A percentile compares a stretch with the other conserved stretches of the same genome.
These are phyloP conservation scores for Trichophyton benhamiae DNA, from an alignment of 2,329 filamentous ascomycete genomes.

Conservation along the genomic window DNA sequence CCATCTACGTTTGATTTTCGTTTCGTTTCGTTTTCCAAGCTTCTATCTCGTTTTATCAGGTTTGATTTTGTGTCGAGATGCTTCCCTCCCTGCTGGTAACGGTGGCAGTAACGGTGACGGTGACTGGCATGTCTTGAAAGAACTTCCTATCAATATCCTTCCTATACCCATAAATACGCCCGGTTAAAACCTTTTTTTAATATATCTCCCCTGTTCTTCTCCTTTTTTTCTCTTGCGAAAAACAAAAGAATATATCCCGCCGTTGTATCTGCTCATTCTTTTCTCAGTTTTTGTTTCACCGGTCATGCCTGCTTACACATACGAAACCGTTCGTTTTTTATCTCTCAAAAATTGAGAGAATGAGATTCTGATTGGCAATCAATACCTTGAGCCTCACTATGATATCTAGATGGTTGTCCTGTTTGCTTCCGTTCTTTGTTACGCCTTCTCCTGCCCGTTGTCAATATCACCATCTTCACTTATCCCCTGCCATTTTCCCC, in stretches of 20 bases:
- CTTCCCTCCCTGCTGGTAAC: conserved; percentile 4
- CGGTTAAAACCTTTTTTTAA: conserved; percentile 1
- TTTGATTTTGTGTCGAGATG: conserved; percentile 1
- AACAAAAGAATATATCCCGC: neutral
- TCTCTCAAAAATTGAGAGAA: neutral
- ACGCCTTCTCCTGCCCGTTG: neutral
- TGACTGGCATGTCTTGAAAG: conserved; percentile 3
- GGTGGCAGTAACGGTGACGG: neutral
- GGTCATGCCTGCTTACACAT: neutral
- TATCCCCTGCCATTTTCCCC: neutral
- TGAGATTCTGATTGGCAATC: neutral
- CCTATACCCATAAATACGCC: conserved; percentile 5
- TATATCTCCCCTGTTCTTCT: neutral
- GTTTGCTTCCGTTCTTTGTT: neutral
- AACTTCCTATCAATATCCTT: neutral
- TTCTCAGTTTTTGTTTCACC: neutral
- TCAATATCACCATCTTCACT: neutral
- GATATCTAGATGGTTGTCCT: neutral
- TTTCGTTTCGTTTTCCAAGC: neutral
- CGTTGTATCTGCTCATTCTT: neutral
- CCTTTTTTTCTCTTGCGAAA: neutral
- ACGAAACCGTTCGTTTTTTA: neutral
- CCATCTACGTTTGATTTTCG: neutral
- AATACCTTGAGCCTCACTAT: neutral
- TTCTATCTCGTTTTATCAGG: neutral